phyloP scores from a whole-genome alignment of 306 rosid genomes.

The Prunus mume region DNA sequence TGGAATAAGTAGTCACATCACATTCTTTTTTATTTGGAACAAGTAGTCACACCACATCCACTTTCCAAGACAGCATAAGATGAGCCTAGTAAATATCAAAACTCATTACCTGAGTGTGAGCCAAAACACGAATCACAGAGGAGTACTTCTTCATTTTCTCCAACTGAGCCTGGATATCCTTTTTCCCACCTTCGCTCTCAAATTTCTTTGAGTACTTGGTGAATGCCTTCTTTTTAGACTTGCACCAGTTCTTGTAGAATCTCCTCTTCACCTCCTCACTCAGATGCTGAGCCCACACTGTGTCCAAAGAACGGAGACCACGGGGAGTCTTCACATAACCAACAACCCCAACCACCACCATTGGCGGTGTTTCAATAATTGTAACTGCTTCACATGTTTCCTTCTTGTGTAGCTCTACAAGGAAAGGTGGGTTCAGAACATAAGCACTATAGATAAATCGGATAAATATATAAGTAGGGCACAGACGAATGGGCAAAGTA shows the following conservation, averaged over 20 bases:
- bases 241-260: slow-evolving; percentile 80
- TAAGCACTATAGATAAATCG: too few relatives aligned
- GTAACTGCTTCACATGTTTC: slow-evolving; percentile 90
- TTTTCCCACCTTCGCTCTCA: slow-evolving; percentile 65
- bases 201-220: slow-evolving; percentile 52
- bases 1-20: too few relatives aligned
- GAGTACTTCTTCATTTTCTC: slow-evolving; percentile 69
- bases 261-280: slow-evolving; percentile 72
- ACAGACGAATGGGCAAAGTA: background rate
- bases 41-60: too few relatives aligned
- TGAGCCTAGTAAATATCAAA: background rate
- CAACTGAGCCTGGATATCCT: slow-evolving; percentile 48
- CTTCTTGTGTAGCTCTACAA: slow-evolving; percentile 70
- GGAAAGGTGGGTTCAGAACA: background rate
- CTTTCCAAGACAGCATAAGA: too few relatives aligned
- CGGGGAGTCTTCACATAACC: slow-evolving; percentile 69
- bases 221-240: slow-evolving; percentile 81
- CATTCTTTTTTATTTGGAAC: too few relatives aligned
- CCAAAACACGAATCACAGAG: slow-evolving; percentile 64
- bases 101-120: slow-evolving; percentile 67
- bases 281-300: slow-evolving; percentile 83
- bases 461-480: too few relatives aligned
- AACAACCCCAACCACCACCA: slow-evolving; percentile 70
- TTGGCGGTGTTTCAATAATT: slow-evolving; percentile 71
- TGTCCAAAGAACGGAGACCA: slow-evolving; percentile 60